These are phyloP conservation scores for Buddleja alternifolia DNA, from an alignment of 257 asterid genomes.

Conservation along the genomic window DNA sequence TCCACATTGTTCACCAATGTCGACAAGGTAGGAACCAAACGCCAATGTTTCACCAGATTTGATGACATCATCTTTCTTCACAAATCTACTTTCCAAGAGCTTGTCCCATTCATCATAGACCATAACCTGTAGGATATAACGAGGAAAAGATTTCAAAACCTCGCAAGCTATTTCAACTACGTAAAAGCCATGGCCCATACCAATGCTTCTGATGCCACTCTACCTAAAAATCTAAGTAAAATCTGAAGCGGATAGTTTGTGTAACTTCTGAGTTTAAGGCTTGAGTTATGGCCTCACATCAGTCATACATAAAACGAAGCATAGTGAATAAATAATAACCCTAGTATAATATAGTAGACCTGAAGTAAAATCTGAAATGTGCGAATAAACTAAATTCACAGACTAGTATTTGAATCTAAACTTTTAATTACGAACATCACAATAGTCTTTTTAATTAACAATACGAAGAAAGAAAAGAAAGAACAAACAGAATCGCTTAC, in stretches of 20 bases:
- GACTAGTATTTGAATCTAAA: neutral
- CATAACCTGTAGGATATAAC: constrained; percentile 48
- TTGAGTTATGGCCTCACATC: constrained; percentile 17
- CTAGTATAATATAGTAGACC: neutral
- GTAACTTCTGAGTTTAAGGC: constrained; percentile 12
- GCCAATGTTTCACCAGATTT: constrained; percentile 65
- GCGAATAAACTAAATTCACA: neutral
- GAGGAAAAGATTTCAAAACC: neutral
- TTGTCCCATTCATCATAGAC: constrained; percentile 78
- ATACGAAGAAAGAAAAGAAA: neutral
- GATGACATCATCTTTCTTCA: constrained; percentile 68
- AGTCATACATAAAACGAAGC: neutral
- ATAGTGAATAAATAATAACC: neutral
- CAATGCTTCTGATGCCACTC: constrained; percentile 24
- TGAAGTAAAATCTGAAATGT: constrained; percentile 1
- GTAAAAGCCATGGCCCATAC: neutral
- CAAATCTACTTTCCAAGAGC: constrained; percentile 70
- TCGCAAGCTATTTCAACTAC: constrained; percentile 1
- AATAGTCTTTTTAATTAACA: neutral
- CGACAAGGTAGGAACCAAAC: constrained; percentile 70
- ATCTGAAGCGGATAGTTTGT: constrained; percentile 13
- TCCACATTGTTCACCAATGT: constrained; percentile 71
- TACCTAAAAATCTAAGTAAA: constrained; percentile 1
- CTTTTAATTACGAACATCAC: constrained; percentile 13
- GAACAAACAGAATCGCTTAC: neutral